Conservation (phyloP, 345 rosid species). For the Streptanthus diversifolius region DNA sequence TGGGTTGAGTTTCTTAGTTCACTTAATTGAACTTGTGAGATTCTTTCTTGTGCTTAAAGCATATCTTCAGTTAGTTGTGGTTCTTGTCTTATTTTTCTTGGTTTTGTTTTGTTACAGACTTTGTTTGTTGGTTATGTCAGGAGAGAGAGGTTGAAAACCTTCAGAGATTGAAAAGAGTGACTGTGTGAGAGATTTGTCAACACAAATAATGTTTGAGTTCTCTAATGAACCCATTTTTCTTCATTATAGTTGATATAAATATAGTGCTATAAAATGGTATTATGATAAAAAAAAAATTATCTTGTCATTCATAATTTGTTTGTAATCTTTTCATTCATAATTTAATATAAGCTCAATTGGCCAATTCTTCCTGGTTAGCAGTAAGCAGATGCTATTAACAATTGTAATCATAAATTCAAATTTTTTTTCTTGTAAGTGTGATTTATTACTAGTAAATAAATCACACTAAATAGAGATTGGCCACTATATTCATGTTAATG, state of each 20-base stretch:
- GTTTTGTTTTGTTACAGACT: constrained; percentile 31
- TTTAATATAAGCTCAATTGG: too few species aligned
- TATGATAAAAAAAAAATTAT: too few species aligned
- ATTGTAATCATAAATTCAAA: not conserved
- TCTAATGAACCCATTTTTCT: not conserved
- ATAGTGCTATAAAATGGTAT: not conserved
- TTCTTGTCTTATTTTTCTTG: constrained; percentile 28
- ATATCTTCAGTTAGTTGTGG: constrained; percentile 22
- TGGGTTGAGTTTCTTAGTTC: constrained; percentile 38
- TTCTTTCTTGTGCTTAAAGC: constrained; percentile 27
- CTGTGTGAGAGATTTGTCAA: constrained; percentile 9
- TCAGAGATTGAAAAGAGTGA: not conserved
- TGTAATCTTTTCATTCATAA: too few species aligned
- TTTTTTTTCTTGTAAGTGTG: not conserved
- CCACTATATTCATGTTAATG: not conserved
- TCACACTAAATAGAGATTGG: not conserved
- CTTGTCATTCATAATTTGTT: too few species aligned
- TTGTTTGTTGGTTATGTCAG: constrained; percentile 30
- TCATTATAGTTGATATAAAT: not conserved
- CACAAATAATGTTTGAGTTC: constrained; percentile 8
- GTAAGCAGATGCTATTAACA: not conserved
- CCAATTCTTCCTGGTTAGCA: not conserved
- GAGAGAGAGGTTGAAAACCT: constrained; percentile 25
- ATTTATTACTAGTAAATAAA: not conserved
- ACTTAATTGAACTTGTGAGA: constrained; percentile 36